Base-by-base conservation (phyloP, 345 rosid species). In the Salix arbutifolia region DNA sequence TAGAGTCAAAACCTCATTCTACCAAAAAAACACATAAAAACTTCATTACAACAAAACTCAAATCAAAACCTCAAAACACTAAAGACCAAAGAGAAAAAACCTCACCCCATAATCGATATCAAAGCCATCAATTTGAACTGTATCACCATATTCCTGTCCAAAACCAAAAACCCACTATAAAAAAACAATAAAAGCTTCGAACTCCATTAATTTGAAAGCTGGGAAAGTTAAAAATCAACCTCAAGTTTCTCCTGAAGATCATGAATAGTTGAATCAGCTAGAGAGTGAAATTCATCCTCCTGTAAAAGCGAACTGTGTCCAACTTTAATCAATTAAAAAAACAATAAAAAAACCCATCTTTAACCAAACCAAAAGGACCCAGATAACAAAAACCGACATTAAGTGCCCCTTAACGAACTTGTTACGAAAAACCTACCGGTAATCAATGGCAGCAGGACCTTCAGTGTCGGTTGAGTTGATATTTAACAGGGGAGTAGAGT, bases 41-140 rank as follows among this genome's bases (percentile, higher is more conserved):
- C 65, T 6, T 25, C 19, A 17, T 10, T 26, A 31, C 64, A 10
- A 8, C 42, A 25, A 16, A 37, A 38, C 76, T 1, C 19, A 2
- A 77, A 75, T 33, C 3, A 50, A 31, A 76, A 74, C 67, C 69
- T 16, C 21, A 60, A 79, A 74, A 19, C 12, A 13, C 35, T 0
- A 76, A 68, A 18, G 13, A 52, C 50, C 50, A 21, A 40, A 73
- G 13, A 40, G 3, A 31, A 8, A 42, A 7, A 65, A 62, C 70
- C 88, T 87, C 85, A 91, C 99, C 93, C 97, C 97, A 71, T 91
- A 96, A 77, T 96, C 98, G 16, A 91, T 87, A 80, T 96, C 98
- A 73, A 91, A 89, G 3, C 99, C 99, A 82, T 96, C 94, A 65
- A 96, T 79, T 81, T 93, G 92, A 33, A 90, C 68, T 23, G 14